Evolutionary conservation across 1,139 yeast species (phyloP).

Genomic region (Suhomyces atakaporum): DNA sequence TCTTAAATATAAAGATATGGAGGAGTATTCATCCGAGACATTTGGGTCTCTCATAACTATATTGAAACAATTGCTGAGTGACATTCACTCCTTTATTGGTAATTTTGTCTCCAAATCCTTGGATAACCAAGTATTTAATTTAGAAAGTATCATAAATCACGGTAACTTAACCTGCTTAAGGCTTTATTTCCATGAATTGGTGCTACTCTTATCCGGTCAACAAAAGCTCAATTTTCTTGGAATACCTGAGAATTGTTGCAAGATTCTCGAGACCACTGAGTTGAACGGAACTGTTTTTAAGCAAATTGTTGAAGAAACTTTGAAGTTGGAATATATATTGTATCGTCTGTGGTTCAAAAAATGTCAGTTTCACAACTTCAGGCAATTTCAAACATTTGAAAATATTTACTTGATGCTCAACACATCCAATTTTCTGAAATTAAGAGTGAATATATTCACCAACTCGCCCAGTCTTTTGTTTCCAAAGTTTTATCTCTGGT

Average conservation of each 20-base stretch:
- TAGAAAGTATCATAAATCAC: too few relatives aligned
- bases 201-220: not conserved
- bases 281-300: not conserved
- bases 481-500: constrained; percentile 26
- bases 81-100: not conserved
- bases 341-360: constrained; percentile 21
- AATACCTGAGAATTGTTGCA: constrained; percentile 5
- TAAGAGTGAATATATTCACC: constrained; percentile 15
- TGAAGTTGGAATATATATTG: constrained; percentile 17
- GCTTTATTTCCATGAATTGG: not conserved
- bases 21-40: not conserved
- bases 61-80: not conserved
- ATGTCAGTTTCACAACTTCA: constrained; percentile 18
- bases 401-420: constrained; percentile 15
- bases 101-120: not conserved
- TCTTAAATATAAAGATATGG: not conserved
- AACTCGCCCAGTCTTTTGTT: constrained; percentile 29
- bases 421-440: not conserved
- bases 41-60: not conserved
- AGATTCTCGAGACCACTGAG: not conserved
- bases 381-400: constrained; percentile 24
- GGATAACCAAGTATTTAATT: not conserved
- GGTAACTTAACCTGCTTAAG: too few relatives aligned
- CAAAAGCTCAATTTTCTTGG: not conserved
- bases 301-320: constrained; percentile 1